Evolutionary conservation across 345 rosid genomes (phyloP), one percentile per base, ranked within the genome.

Genomic region (Passiflora organensis): DNA sequence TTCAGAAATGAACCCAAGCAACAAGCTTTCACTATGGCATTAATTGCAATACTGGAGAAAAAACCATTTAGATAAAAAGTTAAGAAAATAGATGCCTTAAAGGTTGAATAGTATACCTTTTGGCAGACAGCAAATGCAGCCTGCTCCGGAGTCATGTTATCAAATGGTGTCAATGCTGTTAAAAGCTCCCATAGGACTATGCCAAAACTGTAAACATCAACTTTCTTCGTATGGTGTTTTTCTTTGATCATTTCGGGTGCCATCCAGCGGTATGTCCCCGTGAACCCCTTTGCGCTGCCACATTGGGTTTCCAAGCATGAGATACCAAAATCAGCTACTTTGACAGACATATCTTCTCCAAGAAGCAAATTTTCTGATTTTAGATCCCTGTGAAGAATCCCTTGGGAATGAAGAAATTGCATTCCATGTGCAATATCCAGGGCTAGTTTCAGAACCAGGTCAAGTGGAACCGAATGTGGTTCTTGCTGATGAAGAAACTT

Each of bases 261-360:
- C 94, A 86, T 86, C 89, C 94, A 86, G 12, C 87, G 87, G 61
- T 83, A 86, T 14, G 95, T 86, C 19, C 95, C 86, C 0, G 82
- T 83, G 63, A 83, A 83, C 45, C 89, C 95, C 71, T 77, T 83
- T 51, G 80, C 67, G 50, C 70, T 79, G 51, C 83, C 79, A 16
- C 83, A 77, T 42, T 86, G 87, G 51, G 95, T 73, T 68, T 86
- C 87, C 60, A 70, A 64, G 72, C 95, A 86, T 2, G 87, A 81
- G 51, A 86, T 83, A 12, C 95, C 95, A 60, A 83, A 86, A 76
- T 83, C 89, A 23, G 95, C 95, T 12, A 86, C 87, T 68, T 79
- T 86, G 44, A 81, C 84, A 37, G 67, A 44, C 85, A 86, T 81
- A 61, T 81, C 87, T 66, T 76, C 82, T 20, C 77, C 82, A 13